These are phyloP conservation scores for Leccinellum albellum DNA, from an alignment of 768 basidiomycete species.

Conservation along the genomic window DNA sequence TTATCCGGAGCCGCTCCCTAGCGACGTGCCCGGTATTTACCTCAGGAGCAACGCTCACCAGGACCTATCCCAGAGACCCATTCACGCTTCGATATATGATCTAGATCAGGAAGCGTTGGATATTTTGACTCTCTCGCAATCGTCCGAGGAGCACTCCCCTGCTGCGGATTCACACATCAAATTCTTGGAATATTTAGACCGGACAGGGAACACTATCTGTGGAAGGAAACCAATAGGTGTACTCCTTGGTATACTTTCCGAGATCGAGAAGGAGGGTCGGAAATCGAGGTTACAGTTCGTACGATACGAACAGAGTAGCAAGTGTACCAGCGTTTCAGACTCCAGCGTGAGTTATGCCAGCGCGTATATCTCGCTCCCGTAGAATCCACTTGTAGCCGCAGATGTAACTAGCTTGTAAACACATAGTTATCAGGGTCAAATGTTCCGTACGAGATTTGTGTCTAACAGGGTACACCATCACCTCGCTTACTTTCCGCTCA, in stretches of 20 bases:
- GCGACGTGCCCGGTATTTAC: constrained; percentile 42
- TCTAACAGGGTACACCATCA: neutral
- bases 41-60: constrained; percentile 47
- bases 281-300: constrained; percentile 67
- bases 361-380: constrained; percentile 63
- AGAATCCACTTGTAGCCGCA: constrained; percentile 5
- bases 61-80: constrained; percentile 50
- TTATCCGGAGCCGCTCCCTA: constrained; percentile 60
- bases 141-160: constrained; percentile 37
- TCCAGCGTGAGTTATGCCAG: constrained; percentile 98
- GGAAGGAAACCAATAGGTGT: constrained; percentile 96
- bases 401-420: constrained; percentile 1
- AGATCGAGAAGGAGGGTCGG: constrained; percentile 44
- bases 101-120: constrained; percentile 89
- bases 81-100: constrained; percentile 76
- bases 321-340: constrained; percentile 61
- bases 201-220: constrained; percentile 93
- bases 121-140: constrained; percentile 54
- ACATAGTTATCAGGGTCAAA: neutral
- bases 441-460: neutral
- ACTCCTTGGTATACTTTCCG: constrained; percentile 70
- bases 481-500: neutral
- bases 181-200: constrained; percentile 64
- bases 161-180: constrained; percentile 52
- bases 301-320: constrained; percentile 89